Evolutionary conservation across 768 basidiomycete species (phyloP).

Genomic region (Mycena haematopus): DNA sequence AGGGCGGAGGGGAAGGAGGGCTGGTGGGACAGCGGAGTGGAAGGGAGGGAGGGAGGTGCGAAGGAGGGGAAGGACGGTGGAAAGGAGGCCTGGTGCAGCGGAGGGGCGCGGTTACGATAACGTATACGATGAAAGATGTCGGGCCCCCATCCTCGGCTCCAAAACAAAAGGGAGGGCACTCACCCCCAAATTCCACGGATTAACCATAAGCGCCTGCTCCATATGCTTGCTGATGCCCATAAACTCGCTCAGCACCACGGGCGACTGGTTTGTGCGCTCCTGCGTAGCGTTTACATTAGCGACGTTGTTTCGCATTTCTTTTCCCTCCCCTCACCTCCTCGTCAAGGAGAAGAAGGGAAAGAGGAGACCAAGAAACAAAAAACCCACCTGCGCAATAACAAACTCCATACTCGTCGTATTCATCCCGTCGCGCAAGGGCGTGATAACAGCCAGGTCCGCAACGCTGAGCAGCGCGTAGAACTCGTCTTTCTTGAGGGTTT

Average conservation of each 20-base stretch:
- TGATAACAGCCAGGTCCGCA: slow-evolving; percentile 94
- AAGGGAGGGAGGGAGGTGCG: slow-evolving; percentile 7
- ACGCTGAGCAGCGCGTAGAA: slow-evolving; percentile 95
- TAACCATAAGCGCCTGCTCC: slow-evolving; percentile 87
- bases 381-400: neutral
- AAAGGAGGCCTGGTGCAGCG: no score
- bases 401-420: slow-evolving; percentile 96
- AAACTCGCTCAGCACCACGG: slow-evolving; percentile 94
- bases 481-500: slow-evolving; percentile 96
- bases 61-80: neutral
- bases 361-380: neutral
- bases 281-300: neutral
- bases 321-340: neutral
- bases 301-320: neutral
- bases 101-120: no score
- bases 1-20: no score
- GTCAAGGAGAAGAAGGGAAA: neutral
- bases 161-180: slow-evolving; percentile 34
- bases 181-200: slow-evolving; percentile 95
- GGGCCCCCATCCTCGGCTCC: no score
- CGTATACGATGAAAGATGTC: no score
- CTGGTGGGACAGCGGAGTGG: no score
- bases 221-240: slow-evolving; percentile 97
- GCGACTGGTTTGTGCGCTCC: slow-evolving; percentile 76
- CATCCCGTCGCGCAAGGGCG: slow-evolving; percentile 96